Evolutionary conservation across 2,329 filamentous ascomycete species (phyloP).

Genomic region (Penicillium sp.): DNA sequence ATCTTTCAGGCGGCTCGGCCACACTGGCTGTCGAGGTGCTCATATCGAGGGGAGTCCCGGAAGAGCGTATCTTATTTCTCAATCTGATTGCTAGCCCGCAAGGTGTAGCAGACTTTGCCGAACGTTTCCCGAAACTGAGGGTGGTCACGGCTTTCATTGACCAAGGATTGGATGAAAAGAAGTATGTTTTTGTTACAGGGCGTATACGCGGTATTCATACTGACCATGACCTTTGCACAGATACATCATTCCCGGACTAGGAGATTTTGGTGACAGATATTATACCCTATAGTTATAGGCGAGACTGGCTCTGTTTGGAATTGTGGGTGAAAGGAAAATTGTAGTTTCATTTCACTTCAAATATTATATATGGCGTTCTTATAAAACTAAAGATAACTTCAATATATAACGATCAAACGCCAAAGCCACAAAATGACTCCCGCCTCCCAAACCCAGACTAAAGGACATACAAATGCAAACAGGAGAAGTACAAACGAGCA

Average conservation of each 20-base stretch:
- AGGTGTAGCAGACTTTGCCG: conserved; percentile 82
- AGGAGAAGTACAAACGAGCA: background rate
- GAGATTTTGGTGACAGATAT: conserved; percentile 93
- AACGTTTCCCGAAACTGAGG: conserved; percentile 80
- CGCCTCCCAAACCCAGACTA: conserved; percentile 5
- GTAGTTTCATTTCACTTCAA: background rate
- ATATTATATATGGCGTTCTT: background rate
- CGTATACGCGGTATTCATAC: background rate
- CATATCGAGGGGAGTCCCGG: conserved; percentile 83
- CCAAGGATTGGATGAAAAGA: conserved; percentile 93
- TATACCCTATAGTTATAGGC: conserved; percentile 71
- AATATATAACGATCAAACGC: conserved; percentile 8
- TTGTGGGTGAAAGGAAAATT: background rate
- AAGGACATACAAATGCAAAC: background rate
- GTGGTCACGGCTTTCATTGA: conserved; percentile 97
- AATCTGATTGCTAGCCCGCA: conserved; percentile 97
- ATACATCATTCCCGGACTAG: conserved; percentile 90
- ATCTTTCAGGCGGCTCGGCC: conserved; percentile 74
- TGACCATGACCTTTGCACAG: conserved; percentile 45
- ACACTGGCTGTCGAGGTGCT: conserved; percentile 96
- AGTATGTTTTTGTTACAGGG: conserved; percentile 56
- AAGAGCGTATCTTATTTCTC: conserved; percentile 91
- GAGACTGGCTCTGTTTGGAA: background rate
- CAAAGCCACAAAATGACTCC: conserved; percentile 4
- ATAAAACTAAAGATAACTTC: conserved; percentile 3